A percentile compares a stretch with the other conserved stretches of the same genome.
Conservation (phyloP, 208 protist species). For the Trypanosoma melophagium region DNA sequence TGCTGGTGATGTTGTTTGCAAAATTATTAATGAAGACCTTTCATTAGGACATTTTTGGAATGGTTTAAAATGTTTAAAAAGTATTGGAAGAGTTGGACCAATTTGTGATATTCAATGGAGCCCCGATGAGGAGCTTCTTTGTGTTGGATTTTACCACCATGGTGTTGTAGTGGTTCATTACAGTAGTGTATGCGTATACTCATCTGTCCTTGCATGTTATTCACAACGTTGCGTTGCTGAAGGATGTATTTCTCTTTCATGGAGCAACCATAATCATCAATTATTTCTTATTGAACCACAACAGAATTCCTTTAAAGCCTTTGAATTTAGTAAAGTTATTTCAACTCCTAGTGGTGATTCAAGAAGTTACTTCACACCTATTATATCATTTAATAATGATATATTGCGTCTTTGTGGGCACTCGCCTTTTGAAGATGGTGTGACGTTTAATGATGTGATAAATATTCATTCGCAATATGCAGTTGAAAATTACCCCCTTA, state of each 20-base stretch:
- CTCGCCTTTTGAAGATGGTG: background rate
- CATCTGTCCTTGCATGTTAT: conserved; percentile 11
- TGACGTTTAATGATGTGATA: conserved; percentile 18
- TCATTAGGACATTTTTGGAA: conserved; percentile 43
- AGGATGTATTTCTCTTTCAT: conserved; percentile 19
- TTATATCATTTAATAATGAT: conserved; percentile 35
- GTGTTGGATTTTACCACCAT: conserved; percentile 54
- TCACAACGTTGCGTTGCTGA: conserved; percentile 6
- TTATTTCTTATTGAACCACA: conserved; percentile 15
- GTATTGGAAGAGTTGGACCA: conserved; percentile 21
- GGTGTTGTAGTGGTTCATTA: conserved; percentile 67
- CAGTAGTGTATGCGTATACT: conserved; percentile 56
- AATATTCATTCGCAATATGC: conserved; percentile 36
- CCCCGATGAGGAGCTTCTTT: conserved; percentile 54
- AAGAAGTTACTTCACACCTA: conserved; percentile 40
- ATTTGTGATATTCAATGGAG: conserved; percentile 63
- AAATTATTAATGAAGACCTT: conserved; percentile 33
- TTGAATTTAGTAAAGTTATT: conserved; percentile 31
- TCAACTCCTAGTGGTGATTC: conserved; percentile 30
- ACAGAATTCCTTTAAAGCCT: background rate
- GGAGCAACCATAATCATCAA: conserved; percentile 23
- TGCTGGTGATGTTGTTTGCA: conserved; percentile 52
- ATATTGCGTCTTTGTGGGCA: conserved; percentile 32
- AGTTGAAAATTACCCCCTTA: conserved; percentile 53
- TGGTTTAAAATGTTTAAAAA: conserved; percentile 40